Evolutionary conservation across 352 stramenopile genomes (phyloP), one percentile per base, ranked within the genome.

Genomic region (Pythium pyrilobum): DNA sequence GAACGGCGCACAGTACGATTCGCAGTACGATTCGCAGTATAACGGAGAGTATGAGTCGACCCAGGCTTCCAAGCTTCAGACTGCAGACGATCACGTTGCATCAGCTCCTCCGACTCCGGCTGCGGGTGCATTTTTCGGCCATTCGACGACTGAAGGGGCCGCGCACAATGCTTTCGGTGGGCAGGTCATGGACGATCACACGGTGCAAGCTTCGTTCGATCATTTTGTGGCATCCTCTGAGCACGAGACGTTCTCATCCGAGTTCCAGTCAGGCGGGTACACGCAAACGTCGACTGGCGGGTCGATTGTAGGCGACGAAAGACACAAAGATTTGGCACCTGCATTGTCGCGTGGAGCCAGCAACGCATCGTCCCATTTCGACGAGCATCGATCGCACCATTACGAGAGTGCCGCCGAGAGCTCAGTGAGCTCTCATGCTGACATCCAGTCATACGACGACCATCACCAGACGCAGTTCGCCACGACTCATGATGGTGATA

Each of bases 281-380:
- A n/a, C n/a, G n/a, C n/a, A n/a, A n/a, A n/a, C n/a, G n/a, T n/a
- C n/a, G n/a, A n/a, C n/a, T n/a, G n/a, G n/a, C n/a, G n/a, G n/a
- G n/a, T n/a, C n/a, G n/a, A n/a, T n/a, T n/a, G n/a, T n/a, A n/a
- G n/a, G n/a, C n/a, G n/a, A n/a, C n/a, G n/a, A n/a, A n/a, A n/a
- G n/a, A n/a, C n/a, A n/a, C n/a, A n/a, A n/a, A n/a, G n/a, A n/a
- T n/a, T n/a, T n/a, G n/a, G 42, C 42, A 25, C 57, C 64, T 34
- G 64, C 62, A 29, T 60, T 79, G 57, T 67, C 61, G 31, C 62
- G 62, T 5, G 64, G 42, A 56, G 54, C 33, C 21, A 84, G 68
- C 48, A 72, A 74, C 27, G 45, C 58, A 18, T 79, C 68, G 38
- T 74, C 66, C 12, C 59, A 71, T 56, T 51, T 47, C 24, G 63